Base-by-base conservation (phyloP, 2,329 filamentous ascomycete species). In the Fusarium albidum region DNA sequence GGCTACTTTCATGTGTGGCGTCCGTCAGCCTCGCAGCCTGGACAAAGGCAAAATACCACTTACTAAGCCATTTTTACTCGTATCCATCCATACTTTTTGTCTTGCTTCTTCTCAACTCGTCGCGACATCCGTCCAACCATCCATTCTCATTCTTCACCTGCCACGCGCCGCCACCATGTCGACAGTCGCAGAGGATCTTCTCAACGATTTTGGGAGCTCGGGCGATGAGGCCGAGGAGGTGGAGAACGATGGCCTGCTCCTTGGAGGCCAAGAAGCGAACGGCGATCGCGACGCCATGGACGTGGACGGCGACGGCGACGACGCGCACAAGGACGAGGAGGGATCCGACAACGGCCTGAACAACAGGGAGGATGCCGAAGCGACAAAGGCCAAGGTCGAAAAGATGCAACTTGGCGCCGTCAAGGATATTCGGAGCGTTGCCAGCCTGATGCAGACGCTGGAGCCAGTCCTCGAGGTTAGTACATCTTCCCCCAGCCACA, bases 151-250 rank as follows among this genome's bases (percentile, higher is more conserved):
- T 39, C 21, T 45, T 37, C 6, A 45, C 41, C 43, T 38, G 29
- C 37, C 35, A 40, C 54, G 53, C 40, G 37, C 52, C 59, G 50
- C 51, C 68, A 73, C 57, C 45, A 96, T 97, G 92, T 92, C 94
- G 72, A 96, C 92, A 37, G 83, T 96, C 59, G 94, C 91, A 58
- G 93, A 98, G 69, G 94, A 98, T 72, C 84, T 99, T 10, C 82
- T 98, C 65, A 91, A 95, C 69, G 91, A 96, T 49, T 75, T 76
- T 51, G 74, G 70, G 9, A 73, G 69, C 69, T 91, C 87, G 6
- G 92, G 87, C 44, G 91, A 91, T 45, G 91, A 95, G 66, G 85
- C 82, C 31, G 88, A 88, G 57, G 84, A 85, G 29, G 79, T 84
- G 27, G 79, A 82, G 39, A 79, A 83, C 51, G 77, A 82, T 60